Conservation (phyloP, 2,329 filamentous ascomycete genomes). For the Pyricularia pennisetigena region DNA sequence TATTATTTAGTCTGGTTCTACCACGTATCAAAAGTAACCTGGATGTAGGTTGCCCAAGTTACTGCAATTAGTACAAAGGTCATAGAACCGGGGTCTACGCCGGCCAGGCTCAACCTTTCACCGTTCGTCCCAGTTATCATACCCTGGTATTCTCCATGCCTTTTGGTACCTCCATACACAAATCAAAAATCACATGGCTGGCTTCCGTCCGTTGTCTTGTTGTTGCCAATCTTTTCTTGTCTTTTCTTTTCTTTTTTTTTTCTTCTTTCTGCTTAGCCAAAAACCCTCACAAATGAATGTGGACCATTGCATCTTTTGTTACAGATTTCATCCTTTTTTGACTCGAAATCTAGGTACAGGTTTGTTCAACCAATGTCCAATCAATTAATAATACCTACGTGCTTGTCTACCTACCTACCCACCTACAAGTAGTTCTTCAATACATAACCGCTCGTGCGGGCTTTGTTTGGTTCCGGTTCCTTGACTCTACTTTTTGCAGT, state of each 20-base stretch:
- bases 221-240: background rate
- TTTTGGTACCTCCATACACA: too few species aligned
- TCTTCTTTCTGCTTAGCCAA: background rate
- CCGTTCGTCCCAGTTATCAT: background rate
- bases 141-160: background rate
- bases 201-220: background rate
- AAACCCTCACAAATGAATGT: background rate
- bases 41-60: background rate
- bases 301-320: background rate
- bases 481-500: background rate
- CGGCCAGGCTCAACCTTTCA: background rate
- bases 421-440: background rate
- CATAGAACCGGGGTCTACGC: background rate
- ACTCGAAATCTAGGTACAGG: background rate
- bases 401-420: background rate
- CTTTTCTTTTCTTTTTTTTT: background rate
- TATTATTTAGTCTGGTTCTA: too few species aligned
- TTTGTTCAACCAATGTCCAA: background rate
- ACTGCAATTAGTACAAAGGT: background rate
- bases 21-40: too few species aligned
- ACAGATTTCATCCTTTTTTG: background rate
- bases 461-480: background rate
- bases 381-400: background rate
- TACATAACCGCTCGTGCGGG: background rate
- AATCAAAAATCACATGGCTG: background rate